Base-by-base conservation (phyloP, 2,329 filamentous ascomycete species). In the Cladosporium sp. region DNA sequence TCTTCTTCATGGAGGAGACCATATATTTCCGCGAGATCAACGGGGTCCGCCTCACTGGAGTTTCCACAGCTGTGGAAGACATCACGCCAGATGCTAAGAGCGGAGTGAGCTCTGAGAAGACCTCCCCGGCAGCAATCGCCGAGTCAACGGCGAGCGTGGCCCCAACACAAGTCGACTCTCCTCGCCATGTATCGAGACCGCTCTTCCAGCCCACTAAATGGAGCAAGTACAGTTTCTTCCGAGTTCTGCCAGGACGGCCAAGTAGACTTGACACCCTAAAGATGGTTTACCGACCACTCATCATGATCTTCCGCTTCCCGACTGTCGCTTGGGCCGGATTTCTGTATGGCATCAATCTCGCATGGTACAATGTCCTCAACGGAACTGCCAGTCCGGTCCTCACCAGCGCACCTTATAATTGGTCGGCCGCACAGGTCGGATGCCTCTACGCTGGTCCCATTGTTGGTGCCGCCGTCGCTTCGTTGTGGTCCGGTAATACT, bases 1-100 rank as follows among this genome's bases (percentile, higher is more conserved):
- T 86, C 76, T 84, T 88, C 70, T 82, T 84, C 72, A 82, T 87
- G 79, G 86, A 88, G 73, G 86, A 88, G 73, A 87, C 86, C 6
- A 87, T 85, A 70, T 86, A 82, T 64, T 64, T 66, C 34, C 51
- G 66, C 11, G 26, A 23, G 11, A 25, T 21, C 48, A 23, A 51
- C 10, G n/a, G 10, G 18, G 5, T 21, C 2, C 39, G 5, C 7
- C 1, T 18, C 4, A n/a, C 16, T 5, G 39, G n/a, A 1, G 39
- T n/a, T 6, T 18, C 48, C 5, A 13, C 23, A 13, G 13, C 25
- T 5, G 21, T 23, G 5, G 25, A 5, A 11, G 25, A 5, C 23
- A 16, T 23, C 18, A 25, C 7, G 3, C 23, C 48, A 26, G 48
- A 26, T 8, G 8, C 5, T 1, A 14, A 25, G 25, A 7, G 25